These are phyloP conservation scores for Mucor plumbeus DNA, from an alignment of 371 early-diverging fungal genomes.

Conservation along the genomic window DNA sequence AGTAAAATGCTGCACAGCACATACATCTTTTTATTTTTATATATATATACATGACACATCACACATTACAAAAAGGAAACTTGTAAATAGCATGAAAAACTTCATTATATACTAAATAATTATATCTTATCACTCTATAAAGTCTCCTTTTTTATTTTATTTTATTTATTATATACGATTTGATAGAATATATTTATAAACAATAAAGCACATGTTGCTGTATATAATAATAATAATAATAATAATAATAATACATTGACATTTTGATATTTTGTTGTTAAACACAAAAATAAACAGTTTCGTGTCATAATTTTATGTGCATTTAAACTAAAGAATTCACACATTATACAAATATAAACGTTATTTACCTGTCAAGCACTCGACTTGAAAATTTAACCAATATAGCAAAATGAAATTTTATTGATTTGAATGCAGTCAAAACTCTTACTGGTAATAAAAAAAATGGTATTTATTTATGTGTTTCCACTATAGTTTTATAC, in stretches of 20 bases:
- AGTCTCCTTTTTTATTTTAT: not conserved
- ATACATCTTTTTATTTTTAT: constrained; percentile 19
- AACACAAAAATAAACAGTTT: constrained; percentile 3
- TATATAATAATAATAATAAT: no score
- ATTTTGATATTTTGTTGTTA: not conserved
- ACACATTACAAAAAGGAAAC: not conserved
- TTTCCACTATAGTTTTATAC: not conserved
- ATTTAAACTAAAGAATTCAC: constrained; percentile 7
- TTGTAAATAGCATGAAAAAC: not conserved
- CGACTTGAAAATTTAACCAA: constrained; percentile 8
- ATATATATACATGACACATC: not conserved
- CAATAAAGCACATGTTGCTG: no score
- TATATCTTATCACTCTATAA: not conserved
- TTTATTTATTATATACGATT: not conserved
- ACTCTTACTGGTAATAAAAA: not conserved
- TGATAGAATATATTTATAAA: not conserved
- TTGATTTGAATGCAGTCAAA: constrained; percentile 8
- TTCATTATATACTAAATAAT: not conserved
- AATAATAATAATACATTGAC: not conserved
- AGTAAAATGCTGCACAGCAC: constrained; percentile 25
- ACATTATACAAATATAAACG: not conserved
- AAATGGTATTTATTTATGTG: not conserved
- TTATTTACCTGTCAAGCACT: constrained; percentile 6
- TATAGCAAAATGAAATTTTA: constrained; percentile 6
- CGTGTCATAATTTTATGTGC: constrained; percentile 1